Percentiles rank a stretch among this genome's conserved stretches.
phyloP scores from a whole-genome alignment of 257 asterid species.

The Solanum etuberosum region DNA sequence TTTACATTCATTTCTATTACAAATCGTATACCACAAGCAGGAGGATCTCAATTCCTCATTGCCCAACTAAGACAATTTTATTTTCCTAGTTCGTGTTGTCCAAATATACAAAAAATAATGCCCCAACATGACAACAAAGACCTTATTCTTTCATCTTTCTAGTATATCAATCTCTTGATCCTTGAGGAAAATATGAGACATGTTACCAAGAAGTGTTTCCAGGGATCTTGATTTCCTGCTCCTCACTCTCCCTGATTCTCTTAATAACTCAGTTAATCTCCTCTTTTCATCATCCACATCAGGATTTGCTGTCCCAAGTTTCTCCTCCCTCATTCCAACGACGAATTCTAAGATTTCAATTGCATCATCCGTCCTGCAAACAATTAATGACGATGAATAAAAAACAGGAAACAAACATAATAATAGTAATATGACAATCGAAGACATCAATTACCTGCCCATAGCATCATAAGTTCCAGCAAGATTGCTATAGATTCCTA shows the following conservation, averaged over 20 bases:
- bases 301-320: constrained; percentile 78
- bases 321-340: constrained; percentile 81
- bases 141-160: constrained; percentile 3
- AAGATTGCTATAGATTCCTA: constrained; percentile 37
- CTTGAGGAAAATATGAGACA: constrained; percentile 12
- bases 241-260: constrained; percentile 65
- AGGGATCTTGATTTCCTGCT: constrained; percentile 52
- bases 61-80: neutral
- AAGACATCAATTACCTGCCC: constrained; percentile 65
- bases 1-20: neutral
- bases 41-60: neutral
- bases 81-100: neutral
- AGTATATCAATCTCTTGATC: constrained; percentile 27
- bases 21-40: neutral
- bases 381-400: neutral
- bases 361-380: constrained; percentile 62
- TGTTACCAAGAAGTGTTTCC: constrained; percentile 49
- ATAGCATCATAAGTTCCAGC: constrained; percentile 42
- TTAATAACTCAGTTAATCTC: constrained; percentile 47
- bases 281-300: constrained; percentile 79
- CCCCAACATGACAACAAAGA: neutral
- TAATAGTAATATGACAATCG: neutral
- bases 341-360: constrained; percentile 75
- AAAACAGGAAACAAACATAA: neutral
- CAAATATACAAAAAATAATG: neutral